phyloP scores from a whole-genome alignment of 2,329 filamentous ascomycete species.

The Colletotrichum lupini region DNA sequence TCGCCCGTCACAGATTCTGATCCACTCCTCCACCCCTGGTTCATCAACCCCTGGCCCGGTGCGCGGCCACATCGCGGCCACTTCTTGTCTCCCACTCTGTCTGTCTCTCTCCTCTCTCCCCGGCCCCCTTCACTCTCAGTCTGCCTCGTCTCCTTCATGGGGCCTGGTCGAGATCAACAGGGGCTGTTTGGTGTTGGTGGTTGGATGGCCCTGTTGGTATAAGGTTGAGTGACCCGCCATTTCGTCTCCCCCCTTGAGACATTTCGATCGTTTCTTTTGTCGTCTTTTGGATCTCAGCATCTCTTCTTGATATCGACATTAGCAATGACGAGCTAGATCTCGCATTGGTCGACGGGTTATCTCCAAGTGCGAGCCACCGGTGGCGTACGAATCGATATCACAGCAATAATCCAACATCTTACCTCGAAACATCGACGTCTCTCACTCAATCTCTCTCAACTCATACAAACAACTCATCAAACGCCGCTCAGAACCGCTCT shows the following conservation, averaged over 20 bases:
- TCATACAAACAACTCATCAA: neutral
- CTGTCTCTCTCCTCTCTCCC: too few relatives aligned
- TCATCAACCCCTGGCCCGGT: constrained; percentile 8
- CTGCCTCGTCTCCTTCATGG: neutral
- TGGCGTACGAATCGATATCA: neutral
- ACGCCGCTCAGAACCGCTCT: neutral
- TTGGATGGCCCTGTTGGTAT: neutral
- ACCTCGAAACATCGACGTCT: neutral
- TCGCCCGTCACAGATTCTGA: constrained; percentile 18
- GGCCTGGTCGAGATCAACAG: neutral
- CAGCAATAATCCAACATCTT: neutral
- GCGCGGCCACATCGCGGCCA: constrained; percentile 13
- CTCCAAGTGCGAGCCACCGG: constrained; percentile 3
- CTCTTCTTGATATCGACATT: neutral
- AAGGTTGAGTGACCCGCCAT: constrained; percentile 23
- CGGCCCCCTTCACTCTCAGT: neutral
- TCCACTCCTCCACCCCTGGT: neutral
- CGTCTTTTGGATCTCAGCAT: neutral
- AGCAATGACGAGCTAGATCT: constrained; percentile 5
- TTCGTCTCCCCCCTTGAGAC: neutral
- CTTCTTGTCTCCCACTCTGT: neutral
- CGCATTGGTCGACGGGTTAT: constrained; percentile 7
- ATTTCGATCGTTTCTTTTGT: neutral
- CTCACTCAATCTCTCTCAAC: too few relatives aligned
- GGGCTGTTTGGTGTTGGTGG: neutral